These are phyloP conservation scores for Ilex aquifolium DNA, from an alignment of 257 asterid species.

Conservation along the genomic window DNA sequence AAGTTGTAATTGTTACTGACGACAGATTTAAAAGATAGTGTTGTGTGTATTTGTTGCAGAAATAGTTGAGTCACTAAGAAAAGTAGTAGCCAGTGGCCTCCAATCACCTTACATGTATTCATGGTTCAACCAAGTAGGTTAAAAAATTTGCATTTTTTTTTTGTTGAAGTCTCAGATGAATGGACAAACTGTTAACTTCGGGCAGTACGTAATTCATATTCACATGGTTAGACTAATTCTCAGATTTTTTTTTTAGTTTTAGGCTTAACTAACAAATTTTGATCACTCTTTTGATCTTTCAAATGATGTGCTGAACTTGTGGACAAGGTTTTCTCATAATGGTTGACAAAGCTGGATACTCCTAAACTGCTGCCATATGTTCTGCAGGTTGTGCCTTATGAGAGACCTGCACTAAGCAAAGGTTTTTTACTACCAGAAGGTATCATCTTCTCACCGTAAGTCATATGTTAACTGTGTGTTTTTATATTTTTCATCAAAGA, in stretches of 20 bases:
- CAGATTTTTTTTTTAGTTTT: too few relatives aligned
- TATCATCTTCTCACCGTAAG: slow-evolving; percentile 18
- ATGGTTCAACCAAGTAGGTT: not conserved
- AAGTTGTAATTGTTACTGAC: too few relatives aligned
- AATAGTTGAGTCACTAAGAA: not conserved
- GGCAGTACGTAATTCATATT: not conserved
- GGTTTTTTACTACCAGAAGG: slow-evolving; percentile 92
- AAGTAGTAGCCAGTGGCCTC: not conserved
- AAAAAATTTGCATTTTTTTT: too few relatives aligned
- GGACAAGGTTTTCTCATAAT: not conserved
- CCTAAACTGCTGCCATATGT: slow-evolving; percentile 4
- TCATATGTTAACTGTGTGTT: not conserved
- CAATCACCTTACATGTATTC: not conserved
- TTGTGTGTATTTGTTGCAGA: not conserved
- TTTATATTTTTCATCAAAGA: not conserved
- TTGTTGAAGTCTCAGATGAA: not conserved
- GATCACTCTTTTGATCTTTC: not conserved
- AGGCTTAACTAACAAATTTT: not conserved
- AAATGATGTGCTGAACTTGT: too few relatives aligned
- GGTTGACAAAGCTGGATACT: not conserved
- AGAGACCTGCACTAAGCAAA: slow-evolving; percentile 91
- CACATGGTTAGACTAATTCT: not conserved
- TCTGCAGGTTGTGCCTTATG: slow-evolving; percentile 87
- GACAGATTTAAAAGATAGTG: too few relatives aligned
- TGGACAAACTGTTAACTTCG: not conserved